Conservation (phyloP, 768 basidiomycete species). For the Suillus luteus region DNA sequence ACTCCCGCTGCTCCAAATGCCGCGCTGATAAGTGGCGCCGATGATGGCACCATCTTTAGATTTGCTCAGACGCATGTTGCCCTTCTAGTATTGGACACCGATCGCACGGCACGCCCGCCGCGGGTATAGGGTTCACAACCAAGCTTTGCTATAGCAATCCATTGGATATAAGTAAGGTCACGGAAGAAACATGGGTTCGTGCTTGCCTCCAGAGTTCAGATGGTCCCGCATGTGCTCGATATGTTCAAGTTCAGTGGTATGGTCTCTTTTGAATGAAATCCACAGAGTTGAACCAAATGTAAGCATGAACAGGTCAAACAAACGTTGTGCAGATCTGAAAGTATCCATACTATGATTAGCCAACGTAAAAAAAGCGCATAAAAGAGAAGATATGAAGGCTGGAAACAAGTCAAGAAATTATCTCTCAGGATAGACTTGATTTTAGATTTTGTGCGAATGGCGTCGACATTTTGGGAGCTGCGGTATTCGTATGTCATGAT, state of each 20-base stretch:
- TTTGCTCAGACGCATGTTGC: slow-evolving; percentile 18
- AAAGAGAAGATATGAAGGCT: slow-evolving; percentile 19
- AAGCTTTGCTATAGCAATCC: slow-evolving; percentile 16
- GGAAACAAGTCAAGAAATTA: not conserved
- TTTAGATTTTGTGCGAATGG: not conserved
- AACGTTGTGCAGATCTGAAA: slow-evolving; percentile 20
- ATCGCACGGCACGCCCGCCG: slow-evolving; percentile 19
- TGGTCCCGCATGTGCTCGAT: slow-evolving; percentile 17
- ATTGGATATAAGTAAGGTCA: not conserved
- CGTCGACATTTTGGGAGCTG: not conserved
- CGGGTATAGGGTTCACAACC: slow-evolving; percentile 17
- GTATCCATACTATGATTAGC: slow-evolving; percentile 14
- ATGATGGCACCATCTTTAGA: slow-evolving; percentile 18
- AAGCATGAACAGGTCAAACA: slow-evolving; percentile 23
- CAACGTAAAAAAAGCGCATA: slow-evolving; percentile 24
- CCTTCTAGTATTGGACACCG: slow-evolving; percentile 18
- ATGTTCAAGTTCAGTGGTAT: slow-evolving; percentile 23
- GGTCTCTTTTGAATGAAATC: slow-evolving; percentile 15
- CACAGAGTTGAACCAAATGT: slow-evolving; percentile 23
- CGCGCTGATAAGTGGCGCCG: not conserved
- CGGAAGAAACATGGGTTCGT: not conserved
- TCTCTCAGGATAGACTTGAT: not conserved
- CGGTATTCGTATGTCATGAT: not conserved
- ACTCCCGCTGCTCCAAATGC: not conserved
- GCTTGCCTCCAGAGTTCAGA: slow-evolving; percentile 23